phyloP scores from a whole-genome alignment of 2,329 filamentous ascomycete species.

The Sarocladium oryzae region DNA sequence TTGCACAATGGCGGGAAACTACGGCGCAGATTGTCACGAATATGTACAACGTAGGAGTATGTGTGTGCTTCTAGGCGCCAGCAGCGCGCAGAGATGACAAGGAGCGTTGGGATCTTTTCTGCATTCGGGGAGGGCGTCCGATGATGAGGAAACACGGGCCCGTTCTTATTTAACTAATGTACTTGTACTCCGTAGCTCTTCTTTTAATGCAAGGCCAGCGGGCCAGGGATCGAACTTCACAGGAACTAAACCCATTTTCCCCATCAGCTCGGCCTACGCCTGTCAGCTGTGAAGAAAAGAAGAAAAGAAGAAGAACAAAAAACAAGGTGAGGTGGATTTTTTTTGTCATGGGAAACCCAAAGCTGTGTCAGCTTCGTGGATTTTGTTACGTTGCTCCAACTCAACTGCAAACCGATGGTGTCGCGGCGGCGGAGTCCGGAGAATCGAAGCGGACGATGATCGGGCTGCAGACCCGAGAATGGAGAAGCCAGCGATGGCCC shows the following conservation, averaged over 20 bases:
- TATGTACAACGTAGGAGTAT: neutral
- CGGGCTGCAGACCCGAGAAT: no score
- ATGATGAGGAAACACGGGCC: neutral
- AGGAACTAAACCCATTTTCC: no score
- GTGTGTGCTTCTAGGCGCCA: neutral
- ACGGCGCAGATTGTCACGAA: no score
- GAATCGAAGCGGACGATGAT: neutral
- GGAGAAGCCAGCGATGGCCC: no score
- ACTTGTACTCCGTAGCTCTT: neutral
- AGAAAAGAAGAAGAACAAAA: no score
- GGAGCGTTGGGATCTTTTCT: slow-evolving; percentile 3
- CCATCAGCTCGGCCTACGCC: no score
- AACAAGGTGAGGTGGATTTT: no score
- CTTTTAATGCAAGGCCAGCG: neutral
- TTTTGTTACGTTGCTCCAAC: neutral
- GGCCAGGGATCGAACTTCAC: no score
- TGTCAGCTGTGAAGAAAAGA: no score
- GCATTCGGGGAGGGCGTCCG: slow-evolving; percentile 3
- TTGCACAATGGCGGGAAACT: no score
- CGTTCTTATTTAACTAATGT: neutral
- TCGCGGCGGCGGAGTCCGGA: neutral
- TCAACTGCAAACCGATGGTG: neutral
- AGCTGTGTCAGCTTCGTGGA: no score
- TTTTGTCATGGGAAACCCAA: no score
- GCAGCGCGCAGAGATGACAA: neutral